Evolutionary conservation across 2,329 filamentous ascomycete genomes (phyloP), one percentile per base, ranked within the genome.

Genomic region (Geoglossum cookeanum): DNA sequence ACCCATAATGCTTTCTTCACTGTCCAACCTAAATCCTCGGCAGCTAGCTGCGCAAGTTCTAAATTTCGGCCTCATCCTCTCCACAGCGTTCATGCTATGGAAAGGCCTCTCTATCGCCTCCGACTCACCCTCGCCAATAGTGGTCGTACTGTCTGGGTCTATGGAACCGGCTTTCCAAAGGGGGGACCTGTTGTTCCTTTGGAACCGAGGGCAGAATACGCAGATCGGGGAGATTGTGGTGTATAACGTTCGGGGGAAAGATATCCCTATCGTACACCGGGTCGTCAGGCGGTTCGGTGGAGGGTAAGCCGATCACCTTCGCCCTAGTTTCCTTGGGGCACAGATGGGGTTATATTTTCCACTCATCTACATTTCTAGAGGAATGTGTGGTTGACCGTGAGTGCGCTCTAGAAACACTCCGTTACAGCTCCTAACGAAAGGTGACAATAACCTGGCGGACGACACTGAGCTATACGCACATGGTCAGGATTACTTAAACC

Each of bases 201-300:
- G 80, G 79, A 83, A 83, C 63, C 68, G 80, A 57, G 71, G 75
- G 57, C 60, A 68, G 66, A 76, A 83, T 48, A 83, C 81, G 1
- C 77, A 84, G 64, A 74, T 87, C 51, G 84, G 84, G 17, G 84
- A 87, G 70, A 76, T 86, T 60, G 84, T 87, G 62, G 83, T 87
- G 53, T 87, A 86, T 71, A 94, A 94, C 67, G 85, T 95, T 57
- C 79, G 81, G 68, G 89, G 84, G 58, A 98, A 97, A 75, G 87
- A 95, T 63, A 97, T 98, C 61, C 92, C 92, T 33, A 98, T 98
- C 70, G 92, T 98, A 63, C 92, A 98, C 73, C 77, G 92, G 55
- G 79, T 97, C 8, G 85, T 97, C 57, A 80, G 90, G 71, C 75
- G 76, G 62, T 83, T 80, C 69, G 78, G 79, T 53, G 75, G 75